Base-by-base conservation (phyloP, 345 rosid genomes). In the Eucalyptus grandis region DNA sequence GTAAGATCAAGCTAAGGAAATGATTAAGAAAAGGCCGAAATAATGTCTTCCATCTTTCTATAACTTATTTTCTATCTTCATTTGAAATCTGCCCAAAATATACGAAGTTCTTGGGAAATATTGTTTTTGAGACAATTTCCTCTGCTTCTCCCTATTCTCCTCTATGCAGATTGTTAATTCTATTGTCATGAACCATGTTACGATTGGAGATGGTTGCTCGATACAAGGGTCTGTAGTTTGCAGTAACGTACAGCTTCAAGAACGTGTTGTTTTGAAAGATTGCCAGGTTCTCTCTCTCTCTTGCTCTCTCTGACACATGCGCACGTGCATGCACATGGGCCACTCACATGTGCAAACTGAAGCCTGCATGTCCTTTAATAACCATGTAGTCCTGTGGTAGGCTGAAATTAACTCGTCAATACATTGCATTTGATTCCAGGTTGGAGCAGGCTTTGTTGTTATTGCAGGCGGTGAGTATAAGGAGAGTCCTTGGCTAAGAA, bases 221-320 rank as follows among this genome's bases (percentile, higher is more conserved):
- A 93, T 98, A 90, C 98, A 98, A 91, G 97, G 97, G 86, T 97
- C 99, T 44, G 96, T 98, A 89, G 89, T 98, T 87, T 98, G 98
- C 93, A 96, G 98, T 93, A 98, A 96, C 43, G 98, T 93, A 40
- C 99, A 97, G 91, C 96, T 98, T 89, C 99, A 95, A 93, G 99
- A 98, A 89, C 99, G 98, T 83, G 98, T 91, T 34, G 88, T 90
- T 50, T 90, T 98, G 91, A 98, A 91, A 94, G 99, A 98, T 81
- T 98, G 99, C 89, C 99, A 96, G 93, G 99, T 97, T n/a, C n/a
- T 93, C 69, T 46, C 88, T 88, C 87, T 50, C 90, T 90, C 44
- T n/a, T 80, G 81, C 67, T 24, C 86, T 85, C 87, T 86, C 50
- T 40, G 62, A 4, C 24, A 22, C 26, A 10, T 3, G 16, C 24